Evolutionary conservation across 169 alveolate genomes (phyloP), one percentile per base, ranked within the genome.

Genomic region (Eimeria falciformis): DNA sequence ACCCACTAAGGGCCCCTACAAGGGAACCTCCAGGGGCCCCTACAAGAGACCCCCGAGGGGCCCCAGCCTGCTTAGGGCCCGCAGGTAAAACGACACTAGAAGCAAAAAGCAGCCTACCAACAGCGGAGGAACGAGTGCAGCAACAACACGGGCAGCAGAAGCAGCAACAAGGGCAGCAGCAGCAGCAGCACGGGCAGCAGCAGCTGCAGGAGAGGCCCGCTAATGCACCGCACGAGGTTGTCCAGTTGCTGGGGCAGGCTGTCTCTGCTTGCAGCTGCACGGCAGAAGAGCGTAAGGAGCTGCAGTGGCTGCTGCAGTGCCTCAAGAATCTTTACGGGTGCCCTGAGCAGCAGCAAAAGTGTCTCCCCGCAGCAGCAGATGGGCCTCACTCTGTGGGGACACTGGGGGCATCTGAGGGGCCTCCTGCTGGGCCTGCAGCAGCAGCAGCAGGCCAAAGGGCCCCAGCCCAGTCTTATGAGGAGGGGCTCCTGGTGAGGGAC

Each of bases 151-250:
- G 27, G 27, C 5, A 4, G 75, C 79, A 68, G 79, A 45, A 68
- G 79, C 79, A 68, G 53, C 79, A 68, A 25, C 79, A 68, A 27
- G 33, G n/a, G 71, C 75, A 62, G 75, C 75, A 62, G 75, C 40
- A 62, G 75, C 75, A 62, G 40, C 75, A n/a, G 11, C 37, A 12
- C 53, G 53, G 37, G n/a, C 75, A 62, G 75, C 75, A 62, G 75
- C 75, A 62, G 12, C 75, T 25, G 75, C 37, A 6, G 29, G 75
- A 62, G 2, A 43, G 12, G 18, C 6, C 75, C 40, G 75, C 45
- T 43, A n/a, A n/a, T n/a, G n/a, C n/a, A n/a, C n/a, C n/a, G n/a
- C n/a, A n/a, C n/a, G n/a, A n/a, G n/a, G n/a, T n/a, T n/a, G n/a
- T n/a, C n/a, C n/a, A n/a, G n/a, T n/a, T n/a, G n/a, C n/a, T n/a